phyloP scores from a whole-genome alignment of 1,284 basidiomycete species.

The Ustilago lituana region DNA sequence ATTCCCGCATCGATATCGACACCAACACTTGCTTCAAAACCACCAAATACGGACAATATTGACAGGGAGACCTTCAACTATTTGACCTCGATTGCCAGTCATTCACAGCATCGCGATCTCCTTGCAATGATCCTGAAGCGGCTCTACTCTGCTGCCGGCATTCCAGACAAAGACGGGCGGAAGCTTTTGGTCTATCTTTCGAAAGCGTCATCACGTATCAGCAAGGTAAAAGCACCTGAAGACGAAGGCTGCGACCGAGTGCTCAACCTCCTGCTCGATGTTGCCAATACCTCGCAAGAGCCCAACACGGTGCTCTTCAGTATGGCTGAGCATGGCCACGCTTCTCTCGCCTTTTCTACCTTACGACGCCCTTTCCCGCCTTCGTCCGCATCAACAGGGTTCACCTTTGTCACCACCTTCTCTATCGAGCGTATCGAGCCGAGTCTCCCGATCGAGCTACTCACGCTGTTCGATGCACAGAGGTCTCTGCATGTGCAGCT shows the following conservation, averaged over 20 bases:
- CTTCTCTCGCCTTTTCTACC: conserved; percentile 50
- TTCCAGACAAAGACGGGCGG: conserved; percentile 42
- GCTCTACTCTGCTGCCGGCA: conserved; percentile 34
- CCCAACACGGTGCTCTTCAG: conserved; percentile 49
- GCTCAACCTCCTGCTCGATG: conserved; percentile 44
- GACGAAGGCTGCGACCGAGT: conserved; percentile 13
- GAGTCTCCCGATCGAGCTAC: conserved; percentile 42
- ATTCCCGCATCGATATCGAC: background rate
- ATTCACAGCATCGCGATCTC: conserved; percentile 4
- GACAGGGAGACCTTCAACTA: too few relatives aligned
- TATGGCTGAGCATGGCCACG: conserved; percentile 39
- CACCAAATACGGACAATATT: too few relatives aligned
- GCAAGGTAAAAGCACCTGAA: background rate
- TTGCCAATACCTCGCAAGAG: conserved; percentile 33
- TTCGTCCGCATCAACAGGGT: conserved; percentile 32
- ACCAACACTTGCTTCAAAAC: background rate
- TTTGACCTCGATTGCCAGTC: too few relatives aligned
- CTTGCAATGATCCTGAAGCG: conserved; percentile 13
- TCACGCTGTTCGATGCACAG: conserved; percentile 53
- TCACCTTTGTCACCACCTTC: conserved; percentile 49
- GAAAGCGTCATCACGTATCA: background rate
- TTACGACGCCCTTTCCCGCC: conserved; percentile 58
- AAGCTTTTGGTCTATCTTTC: conserved; percentile 29
- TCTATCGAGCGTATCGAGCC: conserved; percentile 51
- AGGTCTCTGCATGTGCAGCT: conserved; percentile 42